Evolutionary conservation across 129 eudicot genomes (phyloP), one percentile per base, ranked within the genome.

Genomic region (Dittrichia graveolens): DNA sequence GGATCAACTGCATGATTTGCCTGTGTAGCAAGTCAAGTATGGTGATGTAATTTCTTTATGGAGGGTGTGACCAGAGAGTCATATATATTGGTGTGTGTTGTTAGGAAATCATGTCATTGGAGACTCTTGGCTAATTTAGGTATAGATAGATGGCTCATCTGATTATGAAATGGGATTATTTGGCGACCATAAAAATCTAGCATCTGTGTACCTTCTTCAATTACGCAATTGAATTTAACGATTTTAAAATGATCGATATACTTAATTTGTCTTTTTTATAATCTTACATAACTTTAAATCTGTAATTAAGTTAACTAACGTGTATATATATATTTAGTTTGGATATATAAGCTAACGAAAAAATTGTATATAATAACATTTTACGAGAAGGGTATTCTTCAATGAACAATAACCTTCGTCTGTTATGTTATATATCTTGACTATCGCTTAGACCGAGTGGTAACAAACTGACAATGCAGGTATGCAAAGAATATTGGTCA

Each of bases 11-110:
- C 43, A 71, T 71, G 38, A 24, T 7, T 71, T 56, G 76, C 65
- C 37, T 41, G 57, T 57, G 67, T 71, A 46, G 42, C 57, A 72
- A 72, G 76, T 72, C 35, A 45, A 7, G 50, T 77, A 68, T 71
- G 67, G 56, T 65, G 57, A 76, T 67, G 77, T 58, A 53, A 61
- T 47, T 69, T 79, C 31, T 55, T 61, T 12, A 65, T 5, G 70
- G 61, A 59, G 75, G 79, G 56, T 75, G 73, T 48, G 72, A 53
- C 34, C 59, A 78, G 69, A 78, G 58, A 75, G 46, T 67, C 15
- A 16, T 54, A 19, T 75, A 43, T 55, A 41, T 74, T 68, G 82
- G 82, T 79, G 72, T 63, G 79, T 75, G 80, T 82, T 54, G 90
- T 59, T 85, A 75, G 61, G 85, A 82, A 82, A 63, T 75, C 37